Evolutionary conservation across 306 rosid species (phyloP).

Genomic region (Senna tora): DNA sequence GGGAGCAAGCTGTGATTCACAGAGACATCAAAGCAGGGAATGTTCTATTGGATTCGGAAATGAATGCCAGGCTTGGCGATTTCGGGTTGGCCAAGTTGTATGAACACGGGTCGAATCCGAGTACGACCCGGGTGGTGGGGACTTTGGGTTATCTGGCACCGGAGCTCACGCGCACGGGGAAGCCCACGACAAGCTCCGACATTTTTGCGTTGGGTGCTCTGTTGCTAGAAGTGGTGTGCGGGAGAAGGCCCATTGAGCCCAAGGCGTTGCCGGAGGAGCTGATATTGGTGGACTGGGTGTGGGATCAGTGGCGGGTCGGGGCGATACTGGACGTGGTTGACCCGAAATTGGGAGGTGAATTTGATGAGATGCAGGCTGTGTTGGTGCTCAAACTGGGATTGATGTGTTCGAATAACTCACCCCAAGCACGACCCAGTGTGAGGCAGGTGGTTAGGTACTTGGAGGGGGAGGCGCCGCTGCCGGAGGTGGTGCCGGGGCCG

Average conservation of each 20-base stretch:
- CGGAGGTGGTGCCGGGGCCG: constrained; percentile 37
- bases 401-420: constrained; percentile 52
- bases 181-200: constrained; percentile 55
- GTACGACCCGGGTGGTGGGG: constrained; percentile 65
- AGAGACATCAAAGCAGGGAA: constrained; percentile 70
- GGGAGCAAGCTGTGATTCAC: constrained; percentile 73
- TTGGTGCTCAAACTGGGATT: constrained; percentile 54
- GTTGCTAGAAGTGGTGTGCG: constrained; percentile 63
- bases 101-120: constrained; percentile 57
- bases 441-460: constrained; percentile 56
- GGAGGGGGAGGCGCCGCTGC: constrained; percentile 50
- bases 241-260: constrained; percentile 60
- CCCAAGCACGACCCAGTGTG: constrained; percentile 49
- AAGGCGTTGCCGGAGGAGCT: constrained; percentile 70
- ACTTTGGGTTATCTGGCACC: constrained; percentile 70
- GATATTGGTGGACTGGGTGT: constrained; percentile 62
- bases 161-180: constrained; percentile 63
- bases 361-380: constrained; percentile 52
- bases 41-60: constrained; percentile 57
- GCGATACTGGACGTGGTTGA: constrained; percentile 48
- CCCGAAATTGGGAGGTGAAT: constrained; percentile 39
- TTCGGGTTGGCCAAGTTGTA: constrained; percentile 66
- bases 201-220: constrained; percentile 68
- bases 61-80: constrained; percentile 60
- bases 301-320: constrained; percentile 60